Evolutionary conservation across 306 rosid species (phyloP), one percentile per base, ranked within the genome.

Genomic region (Castanospermum australe): DNA sequence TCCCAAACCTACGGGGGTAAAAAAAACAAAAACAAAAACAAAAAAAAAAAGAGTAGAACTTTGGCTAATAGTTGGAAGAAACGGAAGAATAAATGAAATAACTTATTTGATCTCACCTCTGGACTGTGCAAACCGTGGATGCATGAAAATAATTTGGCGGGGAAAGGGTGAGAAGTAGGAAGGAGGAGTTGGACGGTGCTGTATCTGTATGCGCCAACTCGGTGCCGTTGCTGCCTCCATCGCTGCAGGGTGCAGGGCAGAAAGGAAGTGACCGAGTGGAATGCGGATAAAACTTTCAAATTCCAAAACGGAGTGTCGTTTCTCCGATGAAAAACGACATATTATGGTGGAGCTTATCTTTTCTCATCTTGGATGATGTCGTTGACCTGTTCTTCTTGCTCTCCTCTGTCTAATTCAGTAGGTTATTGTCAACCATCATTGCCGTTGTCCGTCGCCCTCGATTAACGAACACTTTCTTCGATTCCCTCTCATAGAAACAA

Each of bases 1-100:
- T 54, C 44, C 67, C 35, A 87, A 71, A 71, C 85, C 91, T 91
- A 59, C 51, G 71, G 30, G 3, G n/a, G n/a, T n/a, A n/a, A n/a
- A n/a, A n/a, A n/a, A n/a, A n/a, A n/a, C n/a, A n/a, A n/a, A n/a
- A n/a, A n/a, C n/a, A 78, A 38, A 12, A 33, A 32, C 59, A 59
- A n/a, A 50, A 41, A 36, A 13, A 32, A 15, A 20, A 33, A 45
- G 39, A 82, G 67, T 24, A 14, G 0, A 67, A 57, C 8, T 75
- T 50, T 1, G 73, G 10, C 13, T 28, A 28, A 28, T 28, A 28
- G 10, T 11, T 13, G 7, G 13, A 35, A 33, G 45, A 32, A 13
- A 4, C 5, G 15, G 28, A 48, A 8, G 30, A 63, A 64, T 48
- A 41, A 28, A 14, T 12, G 42, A 80, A 14, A 21, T 25, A 54